A percentile compares a stretch with the other conserved stretches of the same genome.
These are phyloP conservation scores for Blastobotrys arbuscula DNA, from an alignment of 1,139 yeast genomes.

Conservation along the genomic window DNA sequence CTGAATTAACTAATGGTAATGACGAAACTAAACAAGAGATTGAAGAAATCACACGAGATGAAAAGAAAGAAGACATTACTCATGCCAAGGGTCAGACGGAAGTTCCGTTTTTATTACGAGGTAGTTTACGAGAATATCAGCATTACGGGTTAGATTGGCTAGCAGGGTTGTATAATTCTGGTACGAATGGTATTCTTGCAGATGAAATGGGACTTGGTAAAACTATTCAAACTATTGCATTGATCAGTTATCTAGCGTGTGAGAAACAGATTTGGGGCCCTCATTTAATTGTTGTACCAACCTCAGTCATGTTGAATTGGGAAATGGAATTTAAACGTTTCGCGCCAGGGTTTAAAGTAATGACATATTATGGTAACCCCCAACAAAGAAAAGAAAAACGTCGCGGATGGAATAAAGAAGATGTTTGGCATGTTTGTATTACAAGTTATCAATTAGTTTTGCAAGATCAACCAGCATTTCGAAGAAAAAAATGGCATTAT, in stretches of 20 bases:
- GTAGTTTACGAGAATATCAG: conserved; percentile 84
- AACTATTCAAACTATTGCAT: conserved; percentile 91
- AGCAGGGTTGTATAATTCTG: conserved; percentile 85
- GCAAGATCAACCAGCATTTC: conserved; percentile 91
- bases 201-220: conserved; percentile 99
- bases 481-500: conserved; percentile 89
- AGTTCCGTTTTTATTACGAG: conserved; percentile 54
- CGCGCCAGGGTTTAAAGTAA: conserved; percentile 95
- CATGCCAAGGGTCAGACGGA: conserved; percentile 21
- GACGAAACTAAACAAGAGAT: conserved; percentile 11
- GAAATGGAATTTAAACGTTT: conserved; percentile 98
- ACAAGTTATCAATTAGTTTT: conserved; percentile 95
- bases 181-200: conserved; percentile 94
- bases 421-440: conserved; percentile 93
- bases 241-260: conserved; percentile 83
- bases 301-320: conserved; percentile 98
- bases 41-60: not conserved
- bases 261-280: conserved; percentile 98
- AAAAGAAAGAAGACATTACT: conserved; percentile 1
- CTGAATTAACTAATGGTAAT: conserved; percentile 20
- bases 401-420: conserved; percentile 96
- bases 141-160: conserved; percentile 97
- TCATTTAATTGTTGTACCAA: conserved; percentile 92
- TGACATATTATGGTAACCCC: conserved; percentile 97
- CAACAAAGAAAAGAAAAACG: conserved; percentile 94